Evolutionary conservation across 768 basidiomycete species (phyloP), one percentile per base, ranked within the genome.

Genomic region (Lentinula detonsa): DNA sequence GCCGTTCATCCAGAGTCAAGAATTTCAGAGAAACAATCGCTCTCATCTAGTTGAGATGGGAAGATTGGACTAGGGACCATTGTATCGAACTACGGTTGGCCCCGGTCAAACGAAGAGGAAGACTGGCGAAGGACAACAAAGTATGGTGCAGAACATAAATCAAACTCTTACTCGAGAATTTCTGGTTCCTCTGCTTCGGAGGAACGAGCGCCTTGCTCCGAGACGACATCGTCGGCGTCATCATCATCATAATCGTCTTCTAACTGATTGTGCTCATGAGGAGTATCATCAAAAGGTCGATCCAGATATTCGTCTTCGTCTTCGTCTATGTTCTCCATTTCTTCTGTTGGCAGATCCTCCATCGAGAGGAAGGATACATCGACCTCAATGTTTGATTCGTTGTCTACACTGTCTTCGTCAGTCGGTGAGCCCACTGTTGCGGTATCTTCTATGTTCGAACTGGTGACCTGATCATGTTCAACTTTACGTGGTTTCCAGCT

Each of bases 361-460:
- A 78, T 79, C 0, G 77, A 76, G 21, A 87, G 70, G 64, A 84
- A 71, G 18, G 71, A 74, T 50, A 82, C 75, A 68, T 87, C 83
- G 33, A 87, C 79, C 18, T 86, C 82, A 8, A 74, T 68, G 39
- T 69, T 69, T 15, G 62, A 68, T 28, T 70, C 67, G 31, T 70
- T 50, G n/a, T 62, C 64, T 21, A 31, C 2, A n/a, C 65, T 61
- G 33, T 62, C 59, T 33, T 71, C 69, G 59, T 21, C 58, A 13
- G 23, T n/a, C 21, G 18, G 53, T 11, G 23, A 51, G 13, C 31
- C 37, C 37, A 39, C 33, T 34, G 16, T 53, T n/a, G 51, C 37
- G n/a, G 16, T 37, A 18, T 34, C 28, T 35, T 59, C 57, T 40
- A 39, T 34, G 39, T 55, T 52, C 15, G 50, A 48, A 6, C 21